Conservation (phyloP, 2,329 filamentous ascomycete genomes). For the Aspergillus glaucus region DNA sequence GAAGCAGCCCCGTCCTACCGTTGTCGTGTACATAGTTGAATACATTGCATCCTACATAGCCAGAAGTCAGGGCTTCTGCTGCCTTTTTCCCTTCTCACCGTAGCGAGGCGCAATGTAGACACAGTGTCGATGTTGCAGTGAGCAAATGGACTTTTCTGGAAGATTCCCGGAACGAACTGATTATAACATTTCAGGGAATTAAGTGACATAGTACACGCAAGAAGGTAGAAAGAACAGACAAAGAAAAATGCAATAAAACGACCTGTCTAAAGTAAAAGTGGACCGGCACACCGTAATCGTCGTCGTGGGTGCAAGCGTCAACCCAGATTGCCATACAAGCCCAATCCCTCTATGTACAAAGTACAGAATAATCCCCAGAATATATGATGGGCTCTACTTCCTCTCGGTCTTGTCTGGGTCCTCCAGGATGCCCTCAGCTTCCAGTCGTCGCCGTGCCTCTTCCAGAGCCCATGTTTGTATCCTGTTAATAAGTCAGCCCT, state of each 20-base stretch:
- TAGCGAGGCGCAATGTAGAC: too few relatives aligned
- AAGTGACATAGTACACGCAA: slow-evolving; percentile 16
- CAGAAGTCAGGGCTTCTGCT: too few relatives aligned
- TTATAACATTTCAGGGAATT: slow-evolving; percentile 14
- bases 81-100: not conserved
- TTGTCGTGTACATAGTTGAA: not conserved
- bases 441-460: slow-evolving; percentile 89
- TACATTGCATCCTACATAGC: not conserved
- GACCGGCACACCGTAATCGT: slow-evolving; percentile 25
- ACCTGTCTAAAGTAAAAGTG: slow-evolving; percentile 28
- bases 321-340: slow-evolving; percentile 22
- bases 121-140: not conserved
- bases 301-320: slow-evolving; percentile 14
- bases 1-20: not conserved
- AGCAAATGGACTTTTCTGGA: slow-evolving; percentile 5
- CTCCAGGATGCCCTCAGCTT: slow-evolving; percentile 87
- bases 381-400: slow-evolving; percentile 35
- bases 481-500: slow-evolving; percentile 45
- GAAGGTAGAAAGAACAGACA: slow-evolving; percentile 20
- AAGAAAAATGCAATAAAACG: slow-evolving; percentile 23
- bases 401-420: slow-evolving; percentile 60
- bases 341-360: slow-evolving; percentile 38
- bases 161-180: too few relatives aligned
- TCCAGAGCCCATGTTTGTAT: slow-evolving; percentile 99
- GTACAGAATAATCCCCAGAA: slow-evolving; percentile 25